phyloP scores from a whole-genome alignment of 2,329 filamentous ascomycete genomes.

The Aspergillus sojae region DNA sequence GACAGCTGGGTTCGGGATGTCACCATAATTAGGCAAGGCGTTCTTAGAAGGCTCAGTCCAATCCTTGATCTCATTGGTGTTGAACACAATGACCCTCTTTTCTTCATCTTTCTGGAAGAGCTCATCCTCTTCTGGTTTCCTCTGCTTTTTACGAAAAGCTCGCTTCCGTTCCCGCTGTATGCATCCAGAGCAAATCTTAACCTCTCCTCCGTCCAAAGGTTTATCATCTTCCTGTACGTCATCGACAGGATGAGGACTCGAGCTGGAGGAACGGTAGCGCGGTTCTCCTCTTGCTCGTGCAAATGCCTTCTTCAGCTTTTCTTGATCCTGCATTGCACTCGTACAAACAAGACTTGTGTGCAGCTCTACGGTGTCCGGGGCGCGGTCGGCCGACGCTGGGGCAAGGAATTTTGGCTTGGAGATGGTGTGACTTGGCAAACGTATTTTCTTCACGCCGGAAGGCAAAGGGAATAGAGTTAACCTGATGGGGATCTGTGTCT shows the following conservation, averaged over 20 bases:
- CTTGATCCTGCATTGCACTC: slow-evolving; percentile 79
- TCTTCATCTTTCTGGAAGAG: slow-evolving; percentile 80
- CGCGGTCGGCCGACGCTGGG: slow-evolving; percentile 67
- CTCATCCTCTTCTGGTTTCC: slow-evolving; percentile 90
- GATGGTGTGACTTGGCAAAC: slow-evolving; percentile 86
- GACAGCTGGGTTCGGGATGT: slow-evolving; percentile 30
- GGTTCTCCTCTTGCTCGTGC: slow-evolving; percentile 54
- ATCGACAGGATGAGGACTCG: slow-evolving; percentile 46
- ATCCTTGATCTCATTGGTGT: slow-evolving; percentile 82
- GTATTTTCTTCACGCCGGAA: slow-evolving; percentile 73
- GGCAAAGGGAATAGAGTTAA: slow-evolving; percentile 78
- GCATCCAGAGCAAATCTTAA: slow-evolving; percentile 89
- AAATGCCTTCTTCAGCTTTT: slow-evolving; percentile 68
- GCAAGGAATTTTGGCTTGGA: slow-evolving; percentile 90
- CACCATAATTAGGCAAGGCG: slow-evolving; percentile 50
- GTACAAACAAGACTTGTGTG: slow-evolving; percentile 85
- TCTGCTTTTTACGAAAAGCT: slow-evolving; percentile 87
- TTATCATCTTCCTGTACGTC: slow-evolving; percentile 68
- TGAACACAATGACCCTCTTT: slow-evolving; percentile 85
- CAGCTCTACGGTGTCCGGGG: slow-evolving; percentile 76
- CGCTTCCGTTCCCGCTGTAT: slow-evolving; percentile 89
- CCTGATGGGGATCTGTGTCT: slow-evolving; percentile 91
- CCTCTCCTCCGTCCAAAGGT: slow-evolving; percentile 86
- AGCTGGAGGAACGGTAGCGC: slow-evolving; percentile 39
- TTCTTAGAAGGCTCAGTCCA: slow-evolving; percentile 68